phyloP scores from a whole-genome alignment of 169 alveolate genomes.

The Cryptosporidium parvum region DNA sequence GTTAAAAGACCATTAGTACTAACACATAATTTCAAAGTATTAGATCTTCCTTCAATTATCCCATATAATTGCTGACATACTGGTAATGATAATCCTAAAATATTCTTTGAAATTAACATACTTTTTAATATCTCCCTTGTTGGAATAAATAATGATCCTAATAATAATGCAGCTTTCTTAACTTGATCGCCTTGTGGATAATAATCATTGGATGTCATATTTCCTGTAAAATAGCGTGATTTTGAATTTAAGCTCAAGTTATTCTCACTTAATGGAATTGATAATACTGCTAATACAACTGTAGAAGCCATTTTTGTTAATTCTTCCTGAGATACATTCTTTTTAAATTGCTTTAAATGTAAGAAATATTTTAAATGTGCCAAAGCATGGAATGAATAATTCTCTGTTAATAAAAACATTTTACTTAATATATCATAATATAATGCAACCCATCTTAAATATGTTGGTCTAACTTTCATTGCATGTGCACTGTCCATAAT shows the following conservation, averaged over 20 bases:
- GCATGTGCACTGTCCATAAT: conserved; percentile 76
- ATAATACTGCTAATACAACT: conserved; percentile 88
- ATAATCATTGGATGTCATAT: conserved; percentile 6
- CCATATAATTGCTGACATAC: conserved; percentile 83
- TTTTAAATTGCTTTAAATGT: conserved; percentile 87
- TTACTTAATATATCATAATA: conserved; percentile 91
- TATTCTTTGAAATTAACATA: conserved; percentile 83
- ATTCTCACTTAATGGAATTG: conserved; percentile 81
- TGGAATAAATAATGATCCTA: conserved; percentile 89
- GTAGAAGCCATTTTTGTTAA: conserved; percentile 84
- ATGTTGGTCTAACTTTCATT: conserved; percentile 81
- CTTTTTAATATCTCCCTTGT: conserved; percentile 86
- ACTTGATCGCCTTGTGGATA: conserved; percentile 81
- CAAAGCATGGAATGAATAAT: conserved; percentile 93
- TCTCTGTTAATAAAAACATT: conserved; percentile 92
- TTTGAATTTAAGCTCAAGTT: conserved; percentile 22
- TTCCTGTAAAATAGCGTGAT: conserved; percentile 20
- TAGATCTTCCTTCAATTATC: conserved; percentile 82
- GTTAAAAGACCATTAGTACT: conserved; percentile 61
- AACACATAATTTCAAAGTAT: conserved; percentile 79
- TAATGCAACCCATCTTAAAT: conserved; percentile 88
- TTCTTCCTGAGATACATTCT: conserved; percentile 84
- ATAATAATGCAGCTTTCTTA: conserved; percentile 85
- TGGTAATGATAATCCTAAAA: conserved; percentile 83
- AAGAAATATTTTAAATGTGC: conserved; percentile 88